These are phyloP conservation scores for Phytophthora ramorum DNA, from an alignment of 352 stramenopile genomes.

Conservation along the genomic window DNA sequence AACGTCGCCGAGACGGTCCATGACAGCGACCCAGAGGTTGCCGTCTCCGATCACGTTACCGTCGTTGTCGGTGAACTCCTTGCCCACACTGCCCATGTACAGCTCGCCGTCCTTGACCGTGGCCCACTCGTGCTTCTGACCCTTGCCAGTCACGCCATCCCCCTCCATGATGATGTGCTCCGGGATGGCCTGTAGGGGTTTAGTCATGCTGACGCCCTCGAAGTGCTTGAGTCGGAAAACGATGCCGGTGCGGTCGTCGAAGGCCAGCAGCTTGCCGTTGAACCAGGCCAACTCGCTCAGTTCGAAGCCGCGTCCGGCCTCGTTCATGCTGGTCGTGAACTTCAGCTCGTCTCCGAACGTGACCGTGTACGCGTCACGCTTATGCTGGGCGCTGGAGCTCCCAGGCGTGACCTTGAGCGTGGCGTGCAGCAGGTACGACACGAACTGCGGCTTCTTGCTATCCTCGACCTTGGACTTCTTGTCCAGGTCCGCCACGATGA, in stretches of 20 bases:
- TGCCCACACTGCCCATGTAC: conserved; percentile 96
- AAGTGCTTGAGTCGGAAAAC: conserved; percentile 97
- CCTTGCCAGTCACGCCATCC: conserved; percentile 96
- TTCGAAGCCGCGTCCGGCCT: conserved; percentile 96
- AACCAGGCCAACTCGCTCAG: conserved; percentile 94
- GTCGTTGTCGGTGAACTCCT: conserved; percentile 94
- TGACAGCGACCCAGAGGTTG: conserved; percentile 97
- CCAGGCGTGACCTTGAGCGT: conserved; percentile 77
- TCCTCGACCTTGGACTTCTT: conserved; percentile 90
- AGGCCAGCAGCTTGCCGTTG: conserved; percentile 91
- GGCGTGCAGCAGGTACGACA: conserved; percentile 92
- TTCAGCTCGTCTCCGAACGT: conserved; percentile 71
- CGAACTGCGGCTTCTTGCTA: conserved; percentile 91
- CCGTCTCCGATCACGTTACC: conserved; percentile 95
- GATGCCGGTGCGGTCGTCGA: conserved; percentile 98
- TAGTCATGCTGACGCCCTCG: conserved; percentile 49
- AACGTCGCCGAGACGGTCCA: conserved; percentile 84
- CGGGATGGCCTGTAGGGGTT: conserved; percentile 89
- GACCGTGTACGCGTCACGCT: conserved; percentile 64
- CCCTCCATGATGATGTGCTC: conserved; percentile 98
- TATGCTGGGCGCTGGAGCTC: conserved; percentile 40
- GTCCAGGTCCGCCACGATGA: conserved; percentile 97
- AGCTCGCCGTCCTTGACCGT: conserved; percentile 98
- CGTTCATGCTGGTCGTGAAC: conserved; percentile 91
- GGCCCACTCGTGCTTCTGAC: conserved; percentile 99